Conservation (phyloP, 208 protist genomes). For the Wallacemonas collosoma region DNA sequence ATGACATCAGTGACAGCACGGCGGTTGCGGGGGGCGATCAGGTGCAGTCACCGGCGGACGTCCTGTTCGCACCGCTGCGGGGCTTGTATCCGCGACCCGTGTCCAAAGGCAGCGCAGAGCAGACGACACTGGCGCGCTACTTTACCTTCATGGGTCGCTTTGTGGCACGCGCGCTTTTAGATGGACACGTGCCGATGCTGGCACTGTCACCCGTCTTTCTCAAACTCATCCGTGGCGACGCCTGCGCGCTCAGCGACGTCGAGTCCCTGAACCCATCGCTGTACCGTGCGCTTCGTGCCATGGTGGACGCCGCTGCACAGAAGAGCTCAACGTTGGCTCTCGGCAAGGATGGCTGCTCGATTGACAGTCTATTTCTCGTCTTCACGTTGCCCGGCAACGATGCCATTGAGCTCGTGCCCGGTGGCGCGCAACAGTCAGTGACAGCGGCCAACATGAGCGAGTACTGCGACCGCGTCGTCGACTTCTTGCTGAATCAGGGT, state of each 20-base stretch:
- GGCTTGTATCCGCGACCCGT: conserved; percentile 73
- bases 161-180: conserved; percentile 74
- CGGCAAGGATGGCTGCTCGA: conserved; percentile 26
- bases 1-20: neutral
- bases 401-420: conserved; percentile 46
- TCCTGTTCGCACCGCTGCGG: conserved; percentile 44
- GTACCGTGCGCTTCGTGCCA: conserved; percentile 44
- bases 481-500: conserved; percentile 59
- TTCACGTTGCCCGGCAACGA: conserved; percentile 84
- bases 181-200: conserved; percentile 74
- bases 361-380: conserved; percentile 69
- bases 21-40: conserved; percentile 39
- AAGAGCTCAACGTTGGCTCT: conserved; percentile 34
- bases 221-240: conserved; percentile 76
- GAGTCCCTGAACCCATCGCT: conserved; percentile 55
- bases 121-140: conserved; percentile 29
- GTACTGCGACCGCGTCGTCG: conserved; percentile 74
- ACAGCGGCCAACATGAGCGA: conserved; percentile 58
- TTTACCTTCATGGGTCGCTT: conserved; percentile 78
- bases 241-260: conserved; percentile 71
- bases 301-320: conserved; percentile 29
- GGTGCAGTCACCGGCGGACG: too few species aligned
- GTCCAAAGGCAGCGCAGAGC: conserved; percentile 17
- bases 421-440: conserved; percentile 45
- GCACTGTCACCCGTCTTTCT: conserved; percentile 72